Evolutionary conservation across 306 rosid species (phyloP).

Genomic region (Malus sylvestris): DNA sequence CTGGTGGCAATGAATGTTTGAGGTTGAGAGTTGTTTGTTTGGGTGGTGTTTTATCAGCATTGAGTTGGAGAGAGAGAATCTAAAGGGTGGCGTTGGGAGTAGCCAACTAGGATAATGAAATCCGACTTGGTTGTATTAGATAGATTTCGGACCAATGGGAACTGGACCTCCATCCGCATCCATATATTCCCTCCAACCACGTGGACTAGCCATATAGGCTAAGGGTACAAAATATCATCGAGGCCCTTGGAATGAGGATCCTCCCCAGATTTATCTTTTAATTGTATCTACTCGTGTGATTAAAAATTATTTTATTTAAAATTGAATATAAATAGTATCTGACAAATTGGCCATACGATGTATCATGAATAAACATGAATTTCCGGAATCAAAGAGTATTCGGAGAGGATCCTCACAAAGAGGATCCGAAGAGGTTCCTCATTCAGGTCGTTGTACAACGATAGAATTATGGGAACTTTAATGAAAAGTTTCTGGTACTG

Average conservation of each 20-base stretch:
- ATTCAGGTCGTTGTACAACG: too few relatives aligned
- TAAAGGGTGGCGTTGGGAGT: constrained; percentile 28
- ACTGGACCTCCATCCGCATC: constrained; percentile 42
- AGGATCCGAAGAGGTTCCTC: too few relatives aligned
- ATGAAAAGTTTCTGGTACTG: too few relatives aligned
- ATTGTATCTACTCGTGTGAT: rapidly evolving
- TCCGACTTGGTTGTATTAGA: constrained; percentile 53
- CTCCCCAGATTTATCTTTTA: too few relatives aligned
- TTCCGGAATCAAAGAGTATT: rapidly evolving
- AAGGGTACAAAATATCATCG: neutral
- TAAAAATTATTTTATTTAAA: too few relatives aligned
- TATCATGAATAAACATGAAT: too few relatives aligned
- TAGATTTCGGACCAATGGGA: constrained; percentile 88
- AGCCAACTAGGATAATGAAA: constrained; percentile 68
- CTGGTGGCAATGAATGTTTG: neutral
- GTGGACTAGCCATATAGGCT: constrained; percentile 30
- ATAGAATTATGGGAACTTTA: too few relatives aligned
- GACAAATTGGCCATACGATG: rapidly evolving
- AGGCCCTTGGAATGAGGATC: neutral
- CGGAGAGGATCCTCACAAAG: too few relatives aligned
- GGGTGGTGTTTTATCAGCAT: neutral
- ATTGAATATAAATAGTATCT: rapidly evolving
- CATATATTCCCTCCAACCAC: constrained; percentile 43
- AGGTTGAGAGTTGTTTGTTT: neutral
- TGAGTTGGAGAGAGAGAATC: constrained; percentile 24